Evolutionary conservation across 2,329 filamentous ascomycete species (phyloP).

Genomic region (Penicillium sp.): DNA sequence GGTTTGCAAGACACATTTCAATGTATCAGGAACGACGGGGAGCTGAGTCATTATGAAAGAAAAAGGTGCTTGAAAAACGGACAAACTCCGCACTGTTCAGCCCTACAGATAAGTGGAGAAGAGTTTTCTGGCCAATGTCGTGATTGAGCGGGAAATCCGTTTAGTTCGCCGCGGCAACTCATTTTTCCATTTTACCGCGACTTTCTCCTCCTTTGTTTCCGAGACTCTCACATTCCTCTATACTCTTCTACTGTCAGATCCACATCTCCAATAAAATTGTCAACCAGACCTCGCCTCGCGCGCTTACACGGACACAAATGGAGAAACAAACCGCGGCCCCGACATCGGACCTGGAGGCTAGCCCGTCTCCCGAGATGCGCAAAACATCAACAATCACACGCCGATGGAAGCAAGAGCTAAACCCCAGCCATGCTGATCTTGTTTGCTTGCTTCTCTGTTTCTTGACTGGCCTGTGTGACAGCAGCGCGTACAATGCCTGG

Average conservation of each 20-base stretch:
- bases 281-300: background rate
- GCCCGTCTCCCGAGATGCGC: constrained; percentile 7
- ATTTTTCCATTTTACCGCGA: background rate
- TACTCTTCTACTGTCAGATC: background rate
- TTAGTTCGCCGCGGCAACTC: constrained; percentile 1
- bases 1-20: background rate
- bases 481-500: constrained; percentile 49
- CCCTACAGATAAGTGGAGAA: background rate
- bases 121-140: background rate
- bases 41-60: no score
- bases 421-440: constrained; percentile 35
- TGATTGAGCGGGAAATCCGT: background rate
- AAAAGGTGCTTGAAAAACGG: background rate
- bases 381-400: constrained; percentile 14
- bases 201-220: no score
- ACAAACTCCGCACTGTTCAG: background rate
- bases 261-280: no score
- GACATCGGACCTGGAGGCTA: constrained; percentile 23
- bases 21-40: background rate
- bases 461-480: constrained; percentile 47
- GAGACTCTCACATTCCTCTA: background rate
- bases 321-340: constrained; percentile 16
- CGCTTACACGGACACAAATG: constrained; percentile 9
- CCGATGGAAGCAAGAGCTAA: constrained; percentile 33
- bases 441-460: constrained; percentile 43